These are phyloP conservation scores for Trichoderma orchidacearum DNA, from an alignment of 495 filamentous ascomycete genomes.

Conservation along the genomic window DNA sequence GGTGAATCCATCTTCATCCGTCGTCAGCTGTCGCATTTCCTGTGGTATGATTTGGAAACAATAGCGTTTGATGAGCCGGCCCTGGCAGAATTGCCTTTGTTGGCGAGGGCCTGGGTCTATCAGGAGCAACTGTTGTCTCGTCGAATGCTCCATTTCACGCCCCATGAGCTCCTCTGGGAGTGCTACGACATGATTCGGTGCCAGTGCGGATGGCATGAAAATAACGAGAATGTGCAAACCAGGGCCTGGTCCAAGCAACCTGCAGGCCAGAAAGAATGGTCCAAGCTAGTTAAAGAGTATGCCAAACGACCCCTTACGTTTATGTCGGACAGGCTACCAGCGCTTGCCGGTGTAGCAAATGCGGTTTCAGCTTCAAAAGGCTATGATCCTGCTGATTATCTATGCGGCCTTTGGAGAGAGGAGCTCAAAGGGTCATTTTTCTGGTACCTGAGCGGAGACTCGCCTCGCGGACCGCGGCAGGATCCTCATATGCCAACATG, in stretches of 20 bases:
- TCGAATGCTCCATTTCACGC: constrained; percentile 12
- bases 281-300: constrained; percentile 8
- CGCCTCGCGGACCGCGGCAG: too few relatives aligned
- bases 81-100: not conserved
- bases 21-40: not conserved
- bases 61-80: not conserved
- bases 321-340: constrained; percentile 10
- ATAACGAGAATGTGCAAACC: not conserved
- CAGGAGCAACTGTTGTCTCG: constrained; percentile 17
- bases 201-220: not conserved
- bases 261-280: constrained; percentile 5
- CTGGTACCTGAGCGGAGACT: not conserved
- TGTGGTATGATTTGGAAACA: not conserved
- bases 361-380: not conserved
- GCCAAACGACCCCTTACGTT: constrained; percentile 5
- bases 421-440: not conserved
- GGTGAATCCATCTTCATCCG: not conserved
- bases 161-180: constrained; percentile 16
- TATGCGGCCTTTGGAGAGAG: not conserved
- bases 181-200: constrained; percentile 10
- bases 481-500: not conserved
- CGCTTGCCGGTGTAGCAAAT: constrained; percentile 12
- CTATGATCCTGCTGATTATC: not conserved
- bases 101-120: constrained; percentile 14
- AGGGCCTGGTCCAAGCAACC: not conserved